Evolutionary conservation across 2,329 filamentous ascomycete species (phyloP).

Genomic region (Claviceps maximensis): DNA sequence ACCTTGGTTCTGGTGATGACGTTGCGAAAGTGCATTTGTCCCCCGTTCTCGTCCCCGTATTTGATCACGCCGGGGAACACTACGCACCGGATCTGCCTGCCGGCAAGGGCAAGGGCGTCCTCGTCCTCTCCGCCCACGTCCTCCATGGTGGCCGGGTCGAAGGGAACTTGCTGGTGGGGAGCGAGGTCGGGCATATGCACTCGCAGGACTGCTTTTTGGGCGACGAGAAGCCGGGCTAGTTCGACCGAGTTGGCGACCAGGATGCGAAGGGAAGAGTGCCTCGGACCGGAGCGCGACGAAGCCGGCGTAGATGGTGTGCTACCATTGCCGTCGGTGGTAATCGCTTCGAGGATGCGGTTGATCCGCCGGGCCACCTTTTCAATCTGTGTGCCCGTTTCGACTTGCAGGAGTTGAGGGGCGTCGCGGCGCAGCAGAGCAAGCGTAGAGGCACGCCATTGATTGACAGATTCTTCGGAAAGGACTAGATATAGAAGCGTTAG

Average conservation of each 20-base stretch:
- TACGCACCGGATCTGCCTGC: slow-evolving; percentile 45
- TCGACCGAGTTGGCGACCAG: slow-evolving; percentile 41
- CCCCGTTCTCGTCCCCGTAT: slow-evolving; percentile 50
- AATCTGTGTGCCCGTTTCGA: slow-evolving; percentile 29
- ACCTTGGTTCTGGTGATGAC: slow-evolving; percentile 55
- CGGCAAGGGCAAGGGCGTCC: slow-evolving; percentile 33
- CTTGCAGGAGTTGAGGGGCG: slow-evolving; percentile 30
- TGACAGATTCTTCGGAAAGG: slow-evolving; percentile 39
- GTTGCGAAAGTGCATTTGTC: slow-evolving; percentile 46
- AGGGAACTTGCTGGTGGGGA: slow-evolving; percentile 40
- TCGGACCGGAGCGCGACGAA: slow-evolving; percentile 24
- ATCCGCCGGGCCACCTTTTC: slow-evolving; percentile 32
- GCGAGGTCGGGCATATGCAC: slow-evolving; percentile 41
- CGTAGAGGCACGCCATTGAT: slow-evolving; percentile 55
- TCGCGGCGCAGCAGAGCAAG: slow-evolving; percentile 45
- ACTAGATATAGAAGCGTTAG: slow-evolving; percentile 3
- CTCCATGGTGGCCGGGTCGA: slow-evolving; percentile 50
- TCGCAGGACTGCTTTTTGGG: slow-evolving; percentile 45
- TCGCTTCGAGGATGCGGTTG: slow-evolving; percentile 35
- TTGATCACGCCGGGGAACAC: slow-evolving; percentile 54
- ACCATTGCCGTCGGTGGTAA: slow-evolving; percentile 24
- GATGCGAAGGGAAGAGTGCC: slow-evolving; percentile 39
- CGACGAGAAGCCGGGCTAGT: slow-evolving; percentile 40
- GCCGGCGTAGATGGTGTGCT: slow-evolving; percentile 9
- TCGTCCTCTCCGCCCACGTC: slow-evolving; percentile 52